These are phyloP conservation scores for Leishmania aethiopica DNA, from an alignment of 208 protist species.

Conservation along the genomic window DNA sequence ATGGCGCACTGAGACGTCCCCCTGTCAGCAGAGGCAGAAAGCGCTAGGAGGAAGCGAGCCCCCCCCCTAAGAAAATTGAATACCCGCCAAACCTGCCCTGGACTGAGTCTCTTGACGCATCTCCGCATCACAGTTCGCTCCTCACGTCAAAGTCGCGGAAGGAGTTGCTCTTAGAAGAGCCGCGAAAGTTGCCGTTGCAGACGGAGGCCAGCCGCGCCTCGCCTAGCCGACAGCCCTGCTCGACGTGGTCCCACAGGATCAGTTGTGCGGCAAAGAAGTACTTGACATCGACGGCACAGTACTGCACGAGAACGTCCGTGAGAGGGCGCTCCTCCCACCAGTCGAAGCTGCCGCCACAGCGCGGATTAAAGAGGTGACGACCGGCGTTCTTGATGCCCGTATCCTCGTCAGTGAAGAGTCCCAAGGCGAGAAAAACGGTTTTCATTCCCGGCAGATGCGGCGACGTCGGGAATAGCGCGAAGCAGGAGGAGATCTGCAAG, in stretches of 20 bases:
- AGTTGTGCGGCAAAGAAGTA: conserved; percentile 59
- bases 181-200: conserved; percentile 32
- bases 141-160: conserved; percentile 33
- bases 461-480: conserved; percentile 26
- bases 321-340: conserved; percentile 59
- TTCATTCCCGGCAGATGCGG: conserved; percentile 59
- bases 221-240: conserved; percentile 26
- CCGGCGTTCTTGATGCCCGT: conserved; percentile 43
- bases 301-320: conserved; percentile 42
- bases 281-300: conserved; percentile 70
- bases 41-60: neutral
- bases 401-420: conserved; percentile 43
- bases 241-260: conserved; percentile 33
- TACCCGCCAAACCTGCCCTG: no score
- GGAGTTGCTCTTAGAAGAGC: conserved; percentile 38
- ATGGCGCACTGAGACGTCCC: neutral
- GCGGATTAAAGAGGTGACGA: conserved; percentile 47
- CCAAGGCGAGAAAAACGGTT: conserved; percentile 37
- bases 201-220: conserved; percentile 37
- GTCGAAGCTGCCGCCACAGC: conserved; percentile 51
- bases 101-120: neutral
- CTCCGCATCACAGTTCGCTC: neutral
- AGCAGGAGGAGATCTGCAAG: conserved; percentile 50
- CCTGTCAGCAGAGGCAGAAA: neutral
- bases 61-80: no score